These are phyloP conservation scores for Globisporangium paddicum DNA, from an alignment of 352 stramenopile genomes.

Conservation along the genomic window DNA sequence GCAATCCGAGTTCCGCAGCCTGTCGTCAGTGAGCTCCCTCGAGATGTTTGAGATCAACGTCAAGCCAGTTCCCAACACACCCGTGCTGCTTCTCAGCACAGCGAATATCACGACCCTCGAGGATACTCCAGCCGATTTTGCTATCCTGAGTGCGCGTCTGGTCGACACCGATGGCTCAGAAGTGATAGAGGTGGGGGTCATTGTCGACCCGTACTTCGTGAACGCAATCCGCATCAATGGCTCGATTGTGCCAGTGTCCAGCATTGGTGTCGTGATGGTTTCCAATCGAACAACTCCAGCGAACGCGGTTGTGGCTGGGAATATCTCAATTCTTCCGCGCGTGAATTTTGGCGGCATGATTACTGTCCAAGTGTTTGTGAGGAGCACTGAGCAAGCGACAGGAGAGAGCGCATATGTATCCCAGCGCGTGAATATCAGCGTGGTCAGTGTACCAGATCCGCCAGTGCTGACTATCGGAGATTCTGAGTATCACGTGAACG, in stretches of 20 bases:
- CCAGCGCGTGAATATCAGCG: constrained; percentile 21
- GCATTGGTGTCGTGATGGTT: constrained; percentile 5
- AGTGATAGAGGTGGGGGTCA: constrained; percentile 33
- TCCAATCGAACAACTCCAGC: not conserved
- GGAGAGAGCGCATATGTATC: constrained; percentile 15
- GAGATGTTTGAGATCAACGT: constrained; percentile 32
- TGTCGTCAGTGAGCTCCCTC: constrained; percentile 20
- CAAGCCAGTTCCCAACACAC: constrained; percentile 30
- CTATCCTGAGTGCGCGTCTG: constrained; percentile 30
- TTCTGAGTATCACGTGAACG: constrained; percentile 26
- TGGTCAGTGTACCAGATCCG: constrained; percentile 29
- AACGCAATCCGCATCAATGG: constrained; percentile 26
- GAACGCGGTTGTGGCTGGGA: not conserved
- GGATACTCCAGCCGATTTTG: constrained; percentile 27
- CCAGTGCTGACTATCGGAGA: constrained; percentile 20
- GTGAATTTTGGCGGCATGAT: constrained; percentile 36
- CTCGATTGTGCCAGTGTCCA: constrained; percentile 9
- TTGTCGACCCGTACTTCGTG: constrained; percentile 28
- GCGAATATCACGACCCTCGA: constrained; percentile 24
- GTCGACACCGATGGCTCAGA: constrained; percentile 46
- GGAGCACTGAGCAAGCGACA: constrained; percentile 24
- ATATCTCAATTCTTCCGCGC: constrained; percentile 25
- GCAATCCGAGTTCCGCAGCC: constrained; percentile 15
- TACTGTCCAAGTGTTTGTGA: constrained; percentile 18
- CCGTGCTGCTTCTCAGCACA: constrained; percentile 24